These are phyloP conservation scores for Tolypocladium nubicola DNA, from an alignment of 2,329 filamentous ascomycete species.

Conservation along the genomic window DNA sequence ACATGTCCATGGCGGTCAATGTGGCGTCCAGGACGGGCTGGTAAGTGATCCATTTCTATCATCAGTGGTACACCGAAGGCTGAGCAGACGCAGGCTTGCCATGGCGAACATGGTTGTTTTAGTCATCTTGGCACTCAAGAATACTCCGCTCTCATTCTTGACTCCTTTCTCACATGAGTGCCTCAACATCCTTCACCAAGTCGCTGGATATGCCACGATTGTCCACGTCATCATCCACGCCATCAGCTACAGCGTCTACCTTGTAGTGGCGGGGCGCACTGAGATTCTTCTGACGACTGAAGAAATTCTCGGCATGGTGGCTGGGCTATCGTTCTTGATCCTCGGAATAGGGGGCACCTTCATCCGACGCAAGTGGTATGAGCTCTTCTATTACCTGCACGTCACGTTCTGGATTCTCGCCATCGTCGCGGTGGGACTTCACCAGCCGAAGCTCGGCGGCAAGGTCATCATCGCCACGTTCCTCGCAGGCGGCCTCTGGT, in stretches of 20 bases:
- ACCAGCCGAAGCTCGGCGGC: constrained; percentile 35
- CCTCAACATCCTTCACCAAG: constrained; percentile 45
- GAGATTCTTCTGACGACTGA: constrained; percentile 21
- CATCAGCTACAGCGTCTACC: constrained; percentile 29
- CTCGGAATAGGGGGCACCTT: constrained; percentile 30
- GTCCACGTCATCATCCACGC: constrained; percentile 34
- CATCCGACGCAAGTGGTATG: constrained; percentile 39
- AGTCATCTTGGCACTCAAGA: constrained; percentile 45
- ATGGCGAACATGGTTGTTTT: constrained; percentile 38
- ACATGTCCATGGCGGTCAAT: constrained; percentile 18
- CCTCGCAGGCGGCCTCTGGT: constrained; percentile 36
- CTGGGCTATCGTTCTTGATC: constrained; percentile 33
- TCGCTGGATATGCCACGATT: constrained; percentile 39
- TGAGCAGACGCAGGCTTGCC: constrained; percentile 20
- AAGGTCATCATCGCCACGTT: constrained; percentile 31
- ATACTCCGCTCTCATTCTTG: constrained; percentile 44
- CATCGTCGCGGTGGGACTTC: constrained; percentile 37
- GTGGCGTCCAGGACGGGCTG: constrained; percentile 27
- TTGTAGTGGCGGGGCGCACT: constrained; percentile 18
- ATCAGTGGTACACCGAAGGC: neutral
- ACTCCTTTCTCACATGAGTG: constrained; percentile 47
- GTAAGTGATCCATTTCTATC: constrained; percentile 12
- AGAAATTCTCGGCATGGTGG: constrained; percentile 37
- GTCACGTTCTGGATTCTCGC: constrained; percentile 36
- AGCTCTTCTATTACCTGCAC: constrained; percentile 45